Base-by-base conservation (phyloP, 2,329 filamentous ascomycete species). In the Trichoderma sp. region DNA sequence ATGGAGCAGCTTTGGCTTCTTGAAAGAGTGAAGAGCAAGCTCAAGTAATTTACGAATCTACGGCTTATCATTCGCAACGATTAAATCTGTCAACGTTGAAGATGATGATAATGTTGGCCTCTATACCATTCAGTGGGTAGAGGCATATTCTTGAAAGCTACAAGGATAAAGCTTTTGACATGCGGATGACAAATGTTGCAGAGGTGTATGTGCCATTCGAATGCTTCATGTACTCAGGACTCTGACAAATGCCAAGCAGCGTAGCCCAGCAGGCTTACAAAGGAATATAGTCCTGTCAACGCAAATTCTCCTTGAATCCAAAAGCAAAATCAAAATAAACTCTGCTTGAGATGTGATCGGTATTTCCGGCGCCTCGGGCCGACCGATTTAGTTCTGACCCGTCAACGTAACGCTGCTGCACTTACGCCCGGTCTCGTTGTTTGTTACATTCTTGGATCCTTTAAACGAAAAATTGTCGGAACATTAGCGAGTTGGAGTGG, bases 51-150 rank as follows among this genome's bases (percentile, higher is more conserved):
- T 1, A n/a, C 6, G 5, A 43, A n/a, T n/a, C 7, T 43, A 39
- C 14, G 5, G 1, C 1, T 1, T n/a, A 43, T 18, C 16, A 7
- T 3, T 43, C 18, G 0, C 16, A 43, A n/a, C 18, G 16, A 18
- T n/a, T 4, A n/a, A n/a, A 43, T 4, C 6, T 18, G 2, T n/a
- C 16, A 43, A 43, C 18, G 1, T 43, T 3, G 39, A n/a, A 43
- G 37, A 5, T 18, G 16, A 43, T 43, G 16, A 43, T 43, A 6
- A n/a, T 2, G 16, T 4, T n/a, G n/a, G 16, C 39, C 7, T 4
- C 1, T 7, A 18, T 0, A 18, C 16, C 7, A 18, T 8, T n/a
- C 3, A 18, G 1, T 18, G 5, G 1, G 8, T 43, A n/a, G 16
- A 43, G 18, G 10, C 39, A n/a, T 43, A 8, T 0, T 2, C 5